A percentile compares a stretch with the other conserved stretches of the same genome.
Conservation (phyloP, 768 basidiomycete genomes). For the Podaxis carcinomalis region DNA sequence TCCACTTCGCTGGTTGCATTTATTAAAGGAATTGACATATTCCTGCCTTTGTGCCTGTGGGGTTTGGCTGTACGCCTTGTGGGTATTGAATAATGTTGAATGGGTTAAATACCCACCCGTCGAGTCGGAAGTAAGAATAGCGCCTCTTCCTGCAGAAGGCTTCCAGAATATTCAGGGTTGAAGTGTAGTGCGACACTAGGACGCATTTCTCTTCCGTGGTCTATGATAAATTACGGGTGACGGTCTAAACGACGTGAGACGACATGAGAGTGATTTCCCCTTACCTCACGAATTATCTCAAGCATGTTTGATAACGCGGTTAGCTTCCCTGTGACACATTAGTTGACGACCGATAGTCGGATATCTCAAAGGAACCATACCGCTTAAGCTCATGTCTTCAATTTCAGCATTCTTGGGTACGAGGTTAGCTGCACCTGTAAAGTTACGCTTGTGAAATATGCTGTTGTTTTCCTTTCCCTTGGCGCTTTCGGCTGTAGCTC, state of each 20-base stretch:
- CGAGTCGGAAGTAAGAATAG: slow-evolving; percentile 81
- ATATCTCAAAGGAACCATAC: slow-evolving; percentile 34
- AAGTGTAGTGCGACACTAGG: slow-evolving; percentile 94
- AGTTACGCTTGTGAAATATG: slow-evolving; percentile 37
- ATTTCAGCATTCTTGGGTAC: slow-evolving; percentile 56
- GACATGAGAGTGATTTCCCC: neutral
- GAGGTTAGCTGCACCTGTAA: slow-evolving; percentile 57
- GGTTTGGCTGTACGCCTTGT: slow-evolving; percentile 51
- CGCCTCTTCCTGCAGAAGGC: slow-evolving; percentile 70
- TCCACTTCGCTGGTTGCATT: slow-evolving; percentile 59
- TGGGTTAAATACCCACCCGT: slow-evolving; percentile 54
- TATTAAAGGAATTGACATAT: slow-evolving; percentile 87
- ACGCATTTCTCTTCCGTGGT: slow-evolving; percentile 91
- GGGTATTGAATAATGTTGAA: neutral
- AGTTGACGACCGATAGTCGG: neutral
- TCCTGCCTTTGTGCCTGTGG: slow-evolving; percentile 76
- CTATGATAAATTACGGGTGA: slow-evolving; percentile 27
- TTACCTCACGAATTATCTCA: slow-evolving; percentile 52
- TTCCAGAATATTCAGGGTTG: slow-evolving; percentile 90
- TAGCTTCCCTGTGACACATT: slow-evolving; percentile 61
- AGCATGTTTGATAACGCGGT: slow-evolving; percentile 64
- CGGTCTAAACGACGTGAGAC: neutral
- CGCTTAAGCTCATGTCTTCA: slow-evolving; percentile 77
- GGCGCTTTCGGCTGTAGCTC: slow-evolving; percentile 67
- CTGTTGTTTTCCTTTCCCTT: slow-evolving; percentile 29